Evolutionary conservation across 306 rosid species (phyloP).

Genomic region (Astragalus glycyphyllos): DNA sequence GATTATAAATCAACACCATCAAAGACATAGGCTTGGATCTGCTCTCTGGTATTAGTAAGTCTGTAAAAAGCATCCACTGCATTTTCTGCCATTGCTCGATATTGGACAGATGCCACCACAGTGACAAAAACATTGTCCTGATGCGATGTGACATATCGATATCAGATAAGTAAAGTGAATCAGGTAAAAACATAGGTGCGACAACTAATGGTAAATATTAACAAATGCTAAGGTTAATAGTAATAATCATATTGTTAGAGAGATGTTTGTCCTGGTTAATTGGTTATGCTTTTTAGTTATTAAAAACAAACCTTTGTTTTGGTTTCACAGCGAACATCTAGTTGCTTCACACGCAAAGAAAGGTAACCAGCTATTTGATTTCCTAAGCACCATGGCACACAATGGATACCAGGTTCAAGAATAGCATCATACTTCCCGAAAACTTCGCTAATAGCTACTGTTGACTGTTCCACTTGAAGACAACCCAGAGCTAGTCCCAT

Average conservation of each 20-base stretch:
- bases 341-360: constrained; percentile 86
- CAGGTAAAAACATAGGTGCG: background rate
- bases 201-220: background rate
- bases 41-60: constrained; percentile 81
- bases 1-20: constrained; percentile 61
- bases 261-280: constrained; percentile 47
- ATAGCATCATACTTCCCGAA: constrained; percentile 79
- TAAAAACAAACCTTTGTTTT: constrained; percentile 77
- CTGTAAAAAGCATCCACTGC: constrained; percentile 89
- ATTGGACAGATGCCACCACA: constrained; percentile 92
- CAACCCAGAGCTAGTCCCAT: constrained; percentile 62
- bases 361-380: constrained; percentile 78
- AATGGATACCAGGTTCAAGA: constrained; percentile 93
- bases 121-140: constrained; percentile 93
- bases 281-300: constrained; percentile 32
- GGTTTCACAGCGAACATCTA: constrained; percentile 89
- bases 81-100: constrained; percentile 78
- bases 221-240: background rate
- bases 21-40: constrained; percentile 94
- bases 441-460: constrained; percentile 72
- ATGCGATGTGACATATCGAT: constrained; percentile 16
- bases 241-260: constrained; percentile 3
- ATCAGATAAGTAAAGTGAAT: constrained; percentile 22
- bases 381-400: constrained; percentile 89
- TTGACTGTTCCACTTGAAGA: constrained; percentile 87